Evolutionary conservation across 1,139 yeast species (phyloP).

Genomic region (Geotrichum australiense): DNA sequence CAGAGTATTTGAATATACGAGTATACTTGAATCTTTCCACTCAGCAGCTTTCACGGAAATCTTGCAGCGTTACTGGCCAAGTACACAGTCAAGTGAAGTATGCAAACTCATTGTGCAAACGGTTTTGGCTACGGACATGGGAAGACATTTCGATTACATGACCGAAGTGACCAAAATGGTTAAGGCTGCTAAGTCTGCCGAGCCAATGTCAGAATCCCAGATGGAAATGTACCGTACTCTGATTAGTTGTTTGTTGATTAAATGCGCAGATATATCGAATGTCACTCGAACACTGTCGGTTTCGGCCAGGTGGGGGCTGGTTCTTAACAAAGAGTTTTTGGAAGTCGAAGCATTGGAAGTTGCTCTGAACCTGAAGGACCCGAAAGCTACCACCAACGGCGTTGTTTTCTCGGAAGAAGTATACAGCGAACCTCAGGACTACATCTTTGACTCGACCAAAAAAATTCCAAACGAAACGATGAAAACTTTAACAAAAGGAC

Average conservation of each 20-base stretch:
- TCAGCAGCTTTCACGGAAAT: slow-evolving; percentile 61
- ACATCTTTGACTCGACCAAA: neutral
- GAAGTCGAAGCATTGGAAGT: slow-evolving; percentile 55
- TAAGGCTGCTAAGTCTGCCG: slow-evolving; percentile 6
- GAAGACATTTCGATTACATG: slow-evolving; percentile 73
- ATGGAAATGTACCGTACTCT: slow-evolving; percentile 32
- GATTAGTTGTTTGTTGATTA: slow-evolving; percentile 62
- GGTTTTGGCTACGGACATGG: slow-evolving; percentile 92
- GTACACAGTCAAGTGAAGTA: slow-evolving; percentile 21
- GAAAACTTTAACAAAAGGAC: slow-evolving; percentile 55
- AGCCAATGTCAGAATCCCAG: no score
- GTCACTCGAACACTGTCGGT: slow-evolving; percentile 74
- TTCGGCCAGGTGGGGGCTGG: slow-evolving; percentile 81
- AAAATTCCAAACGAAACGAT: neutral
- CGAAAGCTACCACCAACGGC: slow-evolving; percentile 4
- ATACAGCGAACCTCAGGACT: neutral
- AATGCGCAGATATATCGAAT: slow-evolving; percentile 92
- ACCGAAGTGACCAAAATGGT: slow-evolving; percentile 35
- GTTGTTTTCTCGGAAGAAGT: neutral
- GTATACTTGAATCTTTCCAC: slow-evolving; percentile 81
- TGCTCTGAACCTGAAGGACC: slow-evolving; percentile 27
- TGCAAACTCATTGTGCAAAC: slow-evolving; percentile 29
- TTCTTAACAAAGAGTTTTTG: slow-evolving; percentile 66
- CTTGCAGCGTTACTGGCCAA: slow-evolving; percentile 60
- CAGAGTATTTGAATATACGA: slow-evolving; percentile 51